Evolutionary conservation across 1,139 yeast species (phyloP).

Genomic region (Debaryomyces singareniensis): DNA sequence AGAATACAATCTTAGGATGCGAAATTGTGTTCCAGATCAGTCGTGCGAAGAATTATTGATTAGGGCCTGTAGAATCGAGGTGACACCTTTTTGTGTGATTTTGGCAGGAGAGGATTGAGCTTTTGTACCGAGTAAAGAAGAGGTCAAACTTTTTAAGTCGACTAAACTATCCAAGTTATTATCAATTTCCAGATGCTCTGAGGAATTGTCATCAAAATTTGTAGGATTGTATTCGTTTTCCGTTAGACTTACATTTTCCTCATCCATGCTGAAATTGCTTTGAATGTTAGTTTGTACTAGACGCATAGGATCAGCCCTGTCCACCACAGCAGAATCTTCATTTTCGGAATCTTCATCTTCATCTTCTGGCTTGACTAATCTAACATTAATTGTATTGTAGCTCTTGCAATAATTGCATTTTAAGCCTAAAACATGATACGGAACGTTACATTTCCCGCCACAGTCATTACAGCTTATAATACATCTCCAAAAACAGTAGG

Average conservation of each 20-base stretch:
- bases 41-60: conserved; percentile 27
- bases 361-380: conserved; percentile 53
- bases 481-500: conserved; percentile 71
- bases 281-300: conserved; percentile 31
- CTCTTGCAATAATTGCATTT: conserved; percentile 83
- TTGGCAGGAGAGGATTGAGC: conserved; percentile 6
- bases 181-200: conserved; percentile 5
- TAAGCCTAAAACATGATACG: conserved; percentile 79
- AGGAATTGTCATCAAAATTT: conserved; percentile 11
- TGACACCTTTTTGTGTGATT: conserved; percentile 13
- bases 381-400: conserved; percentile 74
- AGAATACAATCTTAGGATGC: too few species aligned
- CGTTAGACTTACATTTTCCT: conserved; percentile 7
- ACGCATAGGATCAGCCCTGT: conserved; percentile 18
- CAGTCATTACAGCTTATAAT: conserved; percentile 85
- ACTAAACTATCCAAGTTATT: conserved; percentile 16
- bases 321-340: conserved; percentile 1
- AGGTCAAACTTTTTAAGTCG: conserved; percentile 23
- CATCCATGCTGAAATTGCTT: conserved; percentile 34
- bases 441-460: conserved; percentile 69
- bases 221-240: conserved; percentile 12
- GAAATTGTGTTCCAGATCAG: too few species aligned
- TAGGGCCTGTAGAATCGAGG: conserved; percentile 35
- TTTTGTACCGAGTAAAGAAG: conserved; percentile 11
- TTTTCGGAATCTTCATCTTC: conserved; percentile 16